phyloP scores from a whole-genome alignment of 805 yeast genomes.

The Candida coquimbonensis region DNA sequence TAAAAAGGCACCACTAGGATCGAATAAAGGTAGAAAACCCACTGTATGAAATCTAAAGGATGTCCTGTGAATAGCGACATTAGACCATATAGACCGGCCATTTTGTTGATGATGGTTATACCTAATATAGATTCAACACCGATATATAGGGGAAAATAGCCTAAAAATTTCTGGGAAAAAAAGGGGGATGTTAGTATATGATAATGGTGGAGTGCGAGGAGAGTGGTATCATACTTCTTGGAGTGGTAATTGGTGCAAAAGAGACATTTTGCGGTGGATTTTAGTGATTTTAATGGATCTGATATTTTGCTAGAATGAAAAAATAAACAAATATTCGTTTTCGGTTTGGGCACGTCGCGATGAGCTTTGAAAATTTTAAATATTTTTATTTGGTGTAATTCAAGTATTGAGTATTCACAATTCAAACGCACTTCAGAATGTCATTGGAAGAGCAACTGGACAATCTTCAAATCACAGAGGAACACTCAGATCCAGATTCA shows the following conservation, averaged over 20 bases:
- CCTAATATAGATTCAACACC: slow-evolving; percentile 83
- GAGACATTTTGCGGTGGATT: not conserved
- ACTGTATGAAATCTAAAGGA: slow-evolving; percentile 73
- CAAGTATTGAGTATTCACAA: not conserved
- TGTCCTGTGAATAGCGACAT: slow-evolving; percentile 85
- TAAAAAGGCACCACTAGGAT: slow-evolving; percentile 58
- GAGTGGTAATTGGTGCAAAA: not conserved
- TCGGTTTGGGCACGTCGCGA: slow-evolving; percentile 1
- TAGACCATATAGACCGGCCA: slow-evolving; percentile 83
- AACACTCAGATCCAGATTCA: not conserved
- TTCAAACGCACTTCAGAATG: not conserved
- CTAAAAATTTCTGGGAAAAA: slow-evolving; percentile 37
- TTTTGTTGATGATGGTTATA: slow-evolving; percentile 75
- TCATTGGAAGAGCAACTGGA: slow-evolving; percentile 7
- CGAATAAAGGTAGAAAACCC: slow-evolving; percentile 69
- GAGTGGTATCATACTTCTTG: not conserved
- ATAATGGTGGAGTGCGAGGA: too few species aligned
- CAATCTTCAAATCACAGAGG: not conserved
- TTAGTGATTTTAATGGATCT: not conserved
- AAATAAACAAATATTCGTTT: not conserved
- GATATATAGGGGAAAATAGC: slow-evolving; percentile 66
- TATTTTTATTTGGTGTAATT: not conserved
- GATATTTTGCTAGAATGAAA: not conserved
- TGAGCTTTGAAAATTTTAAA: slow-evolving; percentile 2
- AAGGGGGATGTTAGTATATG: not conserved